phyloP scores from a whole-genome alignment of 1,139 yeast genomes.

The Magnusiomyces ingens region DNA sequence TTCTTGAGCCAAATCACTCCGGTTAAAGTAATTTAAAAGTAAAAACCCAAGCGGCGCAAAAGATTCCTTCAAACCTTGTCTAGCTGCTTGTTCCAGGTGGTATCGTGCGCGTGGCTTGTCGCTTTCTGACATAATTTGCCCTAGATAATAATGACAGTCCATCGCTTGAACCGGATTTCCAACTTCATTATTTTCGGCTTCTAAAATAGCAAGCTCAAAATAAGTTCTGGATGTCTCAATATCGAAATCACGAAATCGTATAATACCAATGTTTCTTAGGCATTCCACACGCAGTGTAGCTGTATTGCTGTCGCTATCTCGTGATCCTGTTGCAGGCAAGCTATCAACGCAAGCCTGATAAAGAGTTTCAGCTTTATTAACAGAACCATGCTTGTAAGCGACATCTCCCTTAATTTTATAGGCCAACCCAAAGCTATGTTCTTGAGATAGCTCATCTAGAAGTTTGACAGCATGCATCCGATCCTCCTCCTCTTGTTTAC shows the following conservation, averaged over 20 bases:
- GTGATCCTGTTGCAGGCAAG: conserved; percentile 28
- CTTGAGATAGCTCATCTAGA: conserved; percentile 49
- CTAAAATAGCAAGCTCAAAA: conserved; percentile 51
- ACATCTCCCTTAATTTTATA: conserved; percentile 70
- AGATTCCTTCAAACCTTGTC: conserved; percentile 68
- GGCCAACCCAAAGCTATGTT: conserved; percentile 59
- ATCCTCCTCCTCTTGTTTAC: conserved; percentile 42
- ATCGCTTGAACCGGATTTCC: conserved; percentile 38
- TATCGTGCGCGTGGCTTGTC: conserved; percentile 42
- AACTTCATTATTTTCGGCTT: conserved; percentile 18
- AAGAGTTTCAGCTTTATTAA: conserved; percentile 42
- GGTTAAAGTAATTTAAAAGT: conserved; percentile 44
- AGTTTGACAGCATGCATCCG: conserved; percentile 54
- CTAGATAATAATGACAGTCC: conserved; percentile 71
- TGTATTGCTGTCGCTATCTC: conserved; percentile 20
- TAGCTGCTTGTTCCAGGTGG: conserved; percentile 71
- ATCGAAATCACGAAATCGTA: conserved; percentile 50
- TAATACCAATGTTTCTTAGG: conserved; percentile 59
- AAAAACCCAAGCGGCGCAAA: conserved; percentile 72
- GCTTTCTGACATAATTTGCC: conserved; percentile 46
- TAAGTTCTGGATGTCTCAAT: conserved; percentile 47
- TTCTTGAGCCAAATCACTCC: conserved; percentile 54
- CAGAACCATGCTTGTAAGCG: conserved; percentile 48
- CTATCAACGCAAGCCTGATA: conserved; percentile 47
- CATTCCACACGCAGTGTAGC: conserved; percentile 47